Conservation (phyloP, 371 early-diverging fungal genomes). For the Mucor plumbeus region DNA sequence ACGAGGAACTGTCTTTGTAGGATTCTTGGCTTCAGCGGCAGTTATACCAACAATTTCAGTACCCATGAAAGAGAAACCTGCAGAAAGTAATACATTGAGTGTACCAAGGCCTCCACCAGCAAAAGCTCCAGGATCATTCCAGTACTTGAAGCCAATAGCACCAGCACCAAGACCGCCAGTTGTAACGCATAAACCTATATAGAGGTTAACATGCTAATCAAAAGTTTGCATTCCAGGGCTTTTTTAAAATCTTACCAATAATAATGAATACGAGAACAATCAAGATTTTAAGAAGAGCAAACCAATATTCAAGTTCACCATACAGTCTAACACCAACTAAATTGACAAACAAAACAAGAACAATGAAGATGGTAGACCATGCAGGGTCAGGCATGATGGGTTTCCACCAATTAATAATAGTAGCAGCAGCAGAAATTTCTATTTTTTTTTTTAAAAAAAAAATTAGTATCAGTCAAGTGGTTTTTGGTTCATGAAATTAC, state of each 20-base stretch:
- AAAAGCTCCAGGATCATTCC: constrained; percentile 77
- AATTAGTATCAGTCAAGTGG: no score
- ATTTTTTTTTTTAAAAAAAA: constrained; percentile 19
- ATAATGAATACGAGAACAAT: constrained; percentile 74
- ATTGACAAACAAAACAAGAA: constrained; percentile 61
- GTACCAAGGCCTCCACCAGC: constrained; percentile 74
- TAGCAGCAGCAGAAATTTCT: constrained; percentile 79
- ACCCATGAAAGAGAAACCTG: constrained; percentile 88
- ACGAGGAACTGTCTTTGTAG: constrained; percentile 68
- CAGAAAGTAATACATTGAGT: constrained; percentile 70
- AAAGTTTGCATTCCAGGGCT: no score
- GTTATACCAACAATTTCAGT: constrained; percentile 74
- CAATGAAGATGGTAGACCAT: constrained; percentile 66
- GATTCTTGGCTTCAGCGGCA: constrained; percentile 68
- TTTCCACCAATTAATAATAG: constrained; percentile 82
- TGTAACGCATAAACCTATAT: constrained; percentile 56
- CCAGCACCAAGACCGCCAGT: constrained; percentile 69
- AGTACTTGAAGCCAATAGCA: constrained; percentile 71
- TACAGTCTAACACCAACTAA: constrained; percentile 58
- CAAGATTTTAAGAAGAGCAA: constrained; percentile 70
- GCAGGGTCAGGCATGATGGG: constrained; percentile 56
- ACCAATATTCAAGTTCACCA: constrained; percentile 81
- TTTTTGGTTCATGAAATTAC: constrained; percentile 11
- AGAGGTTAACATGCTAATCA: no score
- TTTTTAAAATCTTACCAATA: constrained; percentile 46